These are phyloP conservation scores for Solanum chilense DNA, from an alignment of 257 asterid species.

Conservation along the genomic window DNA sequence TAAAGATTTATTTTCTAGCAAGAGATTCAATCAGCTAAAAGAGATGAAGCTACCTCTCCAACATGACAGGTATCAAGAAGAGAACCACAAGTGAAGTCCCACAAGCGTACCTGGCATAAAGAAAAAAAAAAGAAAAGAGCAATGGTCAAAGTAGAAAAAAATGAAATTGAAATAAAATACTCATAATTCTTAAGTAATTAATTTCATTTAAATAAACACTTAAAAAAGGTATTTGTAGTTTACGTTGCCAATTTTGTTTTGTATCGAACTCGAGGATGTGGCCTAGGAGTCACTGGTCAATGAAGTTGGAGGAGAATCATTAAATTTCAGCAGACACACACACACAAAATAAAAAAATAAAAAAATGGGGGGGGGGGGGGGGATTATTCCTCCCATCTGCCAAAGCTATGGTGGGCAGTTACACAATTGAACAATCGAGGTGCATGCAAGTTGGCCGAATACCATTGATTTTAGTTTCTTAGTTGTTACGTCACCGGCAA, in stretches of 20 bases:
- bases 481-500: neutral
- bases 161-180: neutral
- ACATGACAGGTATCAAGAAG: conserved; percentile 79
- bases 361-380: neutral
- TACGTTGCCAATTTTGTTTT: neutral
- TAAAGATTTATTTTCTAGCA: neutral
- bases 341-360: neutral
- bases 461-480: neutral
- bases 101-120: conserved; percentile 68
- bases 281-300: neutral
- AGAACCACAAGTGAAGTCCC: conserved; percentile 74
- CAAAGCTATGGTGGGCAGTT: neutral
- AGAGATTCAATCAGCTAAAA: neutral
- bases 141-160: neutral
- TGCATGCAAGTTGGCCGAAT: neutral
- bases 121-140: neutral
- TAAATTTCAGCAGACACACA: neutral
- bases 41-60: conserved; percentile 43
- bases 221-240: neutral
- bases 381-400: neutral
- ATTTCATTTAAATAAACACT: neutral
- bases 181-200: neutral
- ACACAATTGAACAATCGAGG: neutral
- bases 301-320: neutral
- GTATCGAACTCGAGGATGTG: neutral